Evolutionary conservation across 306 rosid genomes (phyloP), one percentile per base, ranked within the genome.

Genomic region (Cucurbita ficifolia): DNA sequence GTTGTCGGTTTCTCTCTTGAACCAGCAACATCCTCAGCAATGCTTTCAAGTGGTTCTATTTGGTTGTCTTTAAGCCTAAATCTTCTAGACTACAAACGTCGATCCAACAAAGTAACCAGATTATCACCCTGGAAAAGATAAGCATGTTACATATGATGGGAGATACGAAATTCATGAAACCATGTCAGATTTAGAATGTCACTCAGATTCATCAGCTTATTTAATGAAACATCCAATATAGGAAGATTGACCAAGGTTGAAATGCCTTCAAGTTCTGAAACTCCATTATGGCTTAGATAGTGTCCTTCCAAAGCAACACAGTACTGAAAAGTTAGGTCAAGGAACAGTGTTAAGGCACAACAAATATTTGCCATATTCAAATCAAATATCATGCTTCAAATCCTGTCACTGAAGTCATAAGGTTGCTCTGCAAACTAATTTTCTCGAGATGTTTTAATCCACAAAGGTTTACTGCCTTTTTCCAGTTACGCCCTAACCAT

Each of bases 391-490:
- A 17, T 78, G 88, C 97, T 92, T 89, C 97, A 78, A 94, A 83
- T 75, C 99, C 97, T 42, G 63, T 53, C 90, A 85, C 89, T 4
- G 96, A 83, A 80, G 97, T 95, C 84, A 91, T 80, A 40, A 96
- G 92, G 78, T 95, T 95, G 85, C 99, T 95, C 64, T 91, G 99
- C 88, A 95, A 76, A 86, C 96, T 95, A 83, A 95, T 87, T 87
- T 89, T 89, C 88, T 86, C 83, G 69, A 95, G 87, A 77, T 85
- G 87, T 76, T 82, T 83, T 69, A 91, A 81, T 70, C 97, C 97
- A 71, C 96, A 95, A 52, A 95, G 80, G 79, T 91, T 87, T 11
- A 95, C 87, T 53, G 57, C 76, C 80, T 95, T 95, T 65, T 91
- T 88, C 49, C 99, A 87, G 76, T 95, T 95, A 36, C 92, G 91